A percentile compares a stretch with the other conserved stretches of the same genome.
These are phyloP conservation scores for Pogostemon cablin DNA, from an alignment of 257 asterid genomes.

Conservation along the genomic window DNA sequence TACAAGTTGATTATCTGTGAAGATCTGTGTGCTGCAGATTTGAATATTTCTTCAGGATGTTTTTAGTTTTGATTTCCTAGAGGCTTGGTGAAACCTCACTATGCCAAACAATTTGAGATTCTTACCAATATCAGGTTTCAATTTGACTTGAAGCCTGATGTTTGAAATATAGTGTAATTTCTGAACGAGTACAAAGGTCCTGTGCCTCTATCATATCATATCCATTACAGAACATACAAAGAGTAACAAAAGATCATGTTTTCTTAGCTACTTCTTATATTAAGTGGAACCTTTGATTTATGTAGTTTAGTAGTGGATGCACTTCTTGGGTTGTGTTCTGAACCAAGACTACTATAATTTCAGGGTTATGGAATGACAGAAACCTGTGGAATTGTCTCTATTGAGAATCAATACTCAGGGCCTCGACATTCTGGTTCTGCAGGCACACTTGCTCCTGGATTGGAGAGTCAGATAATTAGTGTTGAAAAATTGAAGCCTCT, in stretches of 20 bases:
- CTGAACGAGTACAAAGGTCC: background rate
- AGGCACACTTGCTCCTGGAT: constrained; percentile 70
- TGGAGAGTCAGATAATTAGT: constrained; percentile 76
- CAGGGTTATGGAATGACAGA: constrained; percentile 99
- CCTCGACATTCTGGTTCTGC: constrained; percentile 86
- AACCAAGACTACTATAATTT: constrained; percentile 30
- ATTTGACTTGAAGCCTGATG: background rate
- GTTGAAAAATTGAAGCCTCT: constrained; percentile 72
- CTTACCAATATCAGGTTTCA: background rate
- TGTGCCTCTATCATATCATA: background rate
- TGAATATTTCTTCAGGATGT: background rate
- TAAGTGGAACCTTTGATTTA: constrained; percentile 1
- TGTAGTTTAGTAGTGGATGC: constrained; percentile 9
- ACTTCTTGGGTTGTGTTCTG: constrained; percentile 23
- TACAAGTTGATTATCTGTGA: background rate
- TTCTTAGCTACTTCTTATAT: constrained; percentile 12
- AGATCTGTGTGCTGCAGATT: background rate
- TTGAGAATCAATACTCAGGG: constrained; percentile 59
- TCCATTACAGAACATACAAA: background rate
- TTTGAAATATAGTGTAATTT: background rate
- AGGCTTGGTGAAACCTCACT: background rate
- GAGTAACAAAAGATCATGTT: constrained; percentile 1
- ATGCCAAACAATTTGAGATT: background rate
- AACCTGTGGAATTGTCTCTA: constrained; percentile 70
- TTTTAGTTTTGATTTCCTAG: background rate